Base-by-base conservation (phyloP, 2,329 filamentous ascomycete species). In the Diplocarpon rosae region DNA sequence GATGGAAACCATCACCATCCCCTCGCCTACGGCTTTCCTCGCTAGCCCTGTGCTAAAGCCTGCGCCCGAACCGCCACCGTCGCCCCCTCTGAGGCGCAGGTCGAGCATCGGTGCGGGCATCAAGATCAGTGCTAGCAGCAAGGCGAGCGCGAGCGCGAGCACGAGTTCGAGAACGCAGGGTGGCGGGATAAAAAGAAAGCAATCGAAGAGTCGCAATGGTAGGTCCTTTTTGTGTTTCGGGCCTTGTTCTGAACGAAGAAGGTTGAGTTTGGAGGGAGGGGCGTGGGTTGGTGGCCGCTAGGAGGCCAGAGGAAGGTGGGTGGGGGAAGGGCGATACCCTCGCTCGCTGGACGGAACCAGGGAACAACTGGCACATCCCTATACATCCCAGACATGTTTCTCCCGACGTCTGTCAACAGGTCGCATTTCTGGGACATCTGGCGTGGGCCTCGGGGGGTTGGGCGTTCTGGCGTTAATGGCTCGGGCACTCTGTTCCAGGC, bases 121-220 rank as follows among this genome's bases (percentile, higher is more conserved):
- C 4, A 24, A 7, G 20, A 24, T 24, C 7, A 7, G 20, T 24
- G 7, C 30, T 3, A 9, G 11, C 30, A 32, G 51, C 43, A 57
- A 57, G 24, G 4, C 50, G 13, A 48, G 48, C n/a, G 43, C 51
- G 29, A 45, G 48, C 1, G 47, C 28, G 39, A 30, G 45, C 15
- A 29, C 49, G 2, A 30, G 45, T 14, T 27, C 49, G 2, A 57
- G 53, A 52, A 60, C 55, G 48, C 47, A 61, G 57, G 63, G 60
- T 42, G 64, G 60, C 27, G 60, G 69, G 43, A 64, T 64, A 35
- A 85, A 82, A 58, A 75, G 77, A 27, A 85, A 84, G 59, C 80
- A 84, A 64, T 81, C 79, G 48, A 85, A 85, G 63, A 84, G 80
- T 65, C 77, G 81, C 55, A 84, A 85, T 68, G 81, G 80, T 84